Evolutionary conservation across 2,329 filamentous ascomycete species (phyloP).

Genomic region (Trichoderma lentiforme): DNA sequence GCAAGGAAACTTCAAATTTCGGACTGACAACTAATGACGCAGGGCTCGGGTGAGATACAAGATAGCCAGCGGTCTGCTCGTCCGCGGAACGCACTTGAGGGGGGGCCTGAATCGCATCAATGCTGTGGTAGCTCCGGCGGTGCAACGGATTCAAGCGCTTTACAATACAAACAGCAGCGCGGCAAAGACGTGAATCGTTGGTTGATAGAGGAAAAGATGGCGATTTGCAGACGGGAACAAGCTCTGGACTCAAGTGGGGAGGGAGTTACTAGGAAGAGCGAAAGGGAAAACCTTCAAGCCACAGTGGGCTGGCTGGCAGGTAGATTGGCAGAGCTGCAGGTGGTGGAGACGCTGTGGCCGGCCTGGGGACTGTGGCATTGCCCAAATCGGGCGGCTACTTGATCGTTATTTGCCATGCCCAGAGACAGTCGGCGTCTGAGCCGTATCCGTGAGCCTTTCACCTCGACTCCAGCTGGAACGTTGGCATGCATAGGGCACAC

Average conservation of each 20-base stretch:
- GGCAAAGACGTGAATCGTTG: not conserved
- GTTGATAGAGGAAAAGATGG: constrained; percentile 3
- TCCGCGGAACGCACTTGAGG: constrained; percentile 5
- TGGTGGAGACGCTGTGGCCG: not conserved
- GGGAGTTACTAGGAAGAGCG: not conserved
- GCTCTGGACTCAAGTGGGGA: constrained; percentile 11
- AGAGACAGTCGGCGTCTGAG: not conserved
- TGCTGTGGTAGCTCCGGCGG: constrained; percentile 1
- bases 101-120: constrained; percentile 14
- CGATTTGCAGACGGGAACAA: constrained; percentile 7
- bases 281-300: constrained; percentile 10
- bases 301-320: constrained; percentile 2
- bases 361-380: not conserved
- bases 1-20: not conserved
- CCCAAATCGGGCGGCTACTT: constrained; percentile 1
- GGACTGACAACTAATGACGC: not conserved
- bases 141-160: not conserved
- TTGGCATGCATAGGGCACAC: not conserved
- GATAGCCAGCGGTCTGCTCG: constrained; percentile 3
- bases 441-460: not conserved
- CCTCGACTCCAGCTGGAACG: not conserved
- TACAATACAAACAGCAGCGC: not conserved
- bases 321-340: not conserved
- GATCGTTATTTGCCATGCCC: constrained; percentile 7
- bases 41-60: not conserved